Evolutionary conservation across 208 protist genomes (phyloP).

Genomic region (Leishmania mexicana): DNA sequence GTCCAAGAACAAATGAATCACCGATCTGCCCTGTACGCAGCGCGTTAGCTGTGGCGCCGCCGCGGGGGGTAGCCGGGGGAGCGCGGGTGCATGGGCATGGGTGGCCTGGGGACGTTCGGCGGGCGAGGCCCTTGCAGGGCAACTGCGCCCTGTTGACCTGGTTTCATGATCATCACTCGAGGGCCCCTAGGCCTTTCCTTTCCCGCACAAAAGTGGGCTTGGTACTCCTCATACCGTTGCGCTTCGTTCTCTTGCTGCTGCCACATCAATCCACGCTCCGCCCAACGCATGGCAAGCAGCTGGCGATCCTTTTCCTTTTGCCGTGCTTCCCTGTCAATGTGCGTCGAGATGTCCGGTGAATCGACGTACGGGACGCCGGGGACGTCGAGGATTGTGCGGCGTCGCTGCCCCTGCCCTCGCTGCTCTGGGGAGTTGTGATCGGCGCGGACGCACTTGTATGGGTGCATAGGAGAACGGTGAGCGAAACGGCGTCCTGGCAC

Average conservation of each 20-base stretch:
- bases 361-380: slow-evolving; percentile 28
- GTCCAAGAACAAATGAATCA: neutral
- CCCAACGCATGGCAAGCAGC: slow-evolving; percentile 27
- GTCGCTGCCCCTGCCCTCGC: slow-evolving; percentile 7
- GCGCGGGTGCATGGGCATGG: neutral
- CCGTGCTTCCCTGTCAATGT: slow-evolving; percentile 11
- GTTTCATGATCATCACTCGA: neutral
- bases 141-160: neutral
- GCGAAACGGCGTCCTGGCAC: neutral
- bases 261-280: slow-evolving; percentile 30
- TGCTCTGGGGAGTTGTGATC: neutral
- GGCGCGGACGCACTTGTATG: neutral
- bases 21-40: neutral
- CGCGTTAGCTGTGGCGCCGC: neutral
- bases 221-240: slow-evolving; percentile 18
- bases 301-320: slow-evolving; percentile 27
- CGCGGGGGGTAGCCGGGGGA: neutral
- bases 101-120: neutral
- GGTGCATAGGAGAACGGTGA: slow-evolving; percentile 6
- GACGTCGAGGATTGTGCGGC: slow-evolving; percentile 30
- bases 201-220: neutral
- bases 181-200: neutral
- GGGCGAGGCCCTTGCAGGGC: neutral
- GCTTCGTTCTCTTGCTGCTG: slow-evolving; percentile 33
- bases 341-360: slow-evolving; percentile 30